A percentile compares a stretch with the other conserved stretches of the same genome.
Conservation (phyloP, 2,329 filamentous ascomycete species). For the Hypocreales sp. region DNA sequence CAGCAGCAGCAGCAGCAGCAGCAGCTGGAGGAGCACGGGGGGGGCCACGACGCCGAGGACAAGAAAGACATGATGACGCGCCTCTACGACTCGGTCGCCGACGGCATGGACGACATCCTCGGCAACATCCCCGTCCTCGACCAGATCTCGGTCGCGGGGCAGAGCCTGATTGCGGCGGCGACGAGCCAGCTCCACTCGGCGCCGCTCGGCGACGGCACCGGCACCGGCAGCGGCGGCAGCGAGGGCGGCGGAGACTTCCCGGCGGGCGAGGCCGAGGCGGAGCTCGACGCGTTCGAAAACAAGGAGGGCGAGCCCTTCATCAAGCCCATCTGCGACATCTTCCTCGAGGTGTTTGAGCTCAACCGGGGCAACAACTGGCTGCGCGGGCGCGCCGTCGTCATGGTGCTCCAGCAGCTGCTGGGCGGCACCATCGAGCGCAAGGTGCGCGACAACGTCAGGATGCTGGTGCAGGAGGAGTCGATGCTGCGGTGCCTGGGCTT, state of each 20-base stretch:
- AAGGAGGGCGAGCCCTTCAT: conserved; percentile 87
- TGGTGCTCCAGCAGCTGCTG: conserved; percentile 88
- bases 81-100: conserved; percentile 90
- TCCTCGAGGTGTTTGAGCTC: conserved; percentile 87
- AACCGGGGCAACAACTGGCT: conserved; percentile 96
- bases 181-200: conserved; percentile 45
- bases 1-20: conserved; percentile 46
- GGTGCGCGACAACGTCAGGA: conserved; percentile 68
- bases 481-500: conserved; percentile 61
- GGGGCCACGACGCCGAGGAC: conserved; percentile 45
- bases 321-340: conserved; percentile 95
- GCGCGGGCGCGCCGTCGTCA: conserved; percentile 83
- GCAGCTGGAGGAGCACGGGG: too few relatives aligned
- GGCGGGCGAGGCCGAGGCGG: conserved; percentile 74
- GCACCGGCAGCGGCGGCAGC: too few relatives aligned
- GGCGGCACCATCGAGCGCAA: conserved; percentile 94
- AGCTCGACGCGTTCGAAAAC: conserved; percentile 84
- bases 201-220: conserved; percentile 35
- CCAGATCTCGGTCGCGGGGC: conserved; percentile 81
- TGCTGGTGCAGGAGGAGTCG: conserved; percentile 61
- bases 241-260: too few relatives aligned
- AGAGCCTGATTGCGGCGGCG: conserved; percentile 73
- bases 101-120: conserved; percentile 95
- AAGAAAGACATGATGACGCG: conserved; percentile 84
- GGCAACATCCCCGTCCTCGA: conserved; percentile 93